phyloP scores from a whole-genome alignment of 805 yeast species.

The Isabelozyma rhagii region DNA sequence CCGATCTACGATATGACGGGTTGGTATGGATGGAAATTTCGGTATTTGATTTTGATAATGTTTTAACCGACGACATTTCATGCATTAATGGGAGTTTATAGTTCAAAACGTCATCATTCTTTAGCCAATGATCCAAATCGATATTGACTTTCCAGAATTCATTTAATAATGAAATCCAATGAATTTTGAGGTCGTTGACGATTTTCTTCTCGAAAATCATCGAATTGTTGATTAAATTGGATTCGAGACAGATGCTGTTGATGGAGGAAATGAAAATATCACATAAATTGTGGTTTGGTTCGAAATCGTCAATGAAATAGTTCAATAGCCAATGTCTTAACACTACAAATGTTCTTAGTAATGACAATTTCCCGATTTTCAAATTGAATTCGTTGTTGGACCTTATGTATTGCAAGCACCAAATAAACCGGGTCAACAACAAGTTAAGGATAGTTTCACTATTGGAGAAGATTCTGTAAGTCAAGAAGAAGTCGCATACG shows the following conservation, averaged over 20 bases:
- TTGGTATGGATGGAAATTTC: slow-evolving; percentile 40
- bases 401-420: slow-evolving; percentile 58
- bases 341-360: slow-evolving; percentile 81
- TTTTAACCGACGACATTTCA: slow-evolving; percentile 18
- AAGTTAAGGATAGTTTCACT: slow-evolving; percentile 57
- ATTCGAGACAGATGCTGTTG: slow-evolving; percentile 34
- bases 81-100: slow-evolving; percentile 23
- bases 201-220: slow-evolving; percentile 36
- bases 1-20: slow-evolving; percentile 42
- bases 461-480: slow-evolving; percentile 69
- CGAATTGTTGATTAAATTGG: slow-evolving; percentile 20
- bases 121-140: slow-evolving; percentile 13
- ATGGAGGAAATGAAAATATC: slow-evolving; percentile 47
- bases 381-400: slow-evolving; percentile 19
- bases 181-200: slow-evolving; percentile 36
- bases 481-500: slow-evolving; percentile 80
- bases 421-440: slow-evolving; percentile 61
- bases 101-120: slow-evolving; percentile 9
- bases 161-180: slow-evolving; percentile 32
- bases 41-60: slow-evolving; percentile 29
- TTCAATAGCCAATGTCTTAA: slow-evolving; percentile 88
- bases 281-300: slow-evolving; percentile 27
- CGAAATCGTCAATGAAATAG: slow-evolving; percentile 80
- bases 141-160: slow-evolving; percentile 29
- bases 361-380: slow-evolving; percentile 58